Conservation (phyloP, 169 alveolate species). For the Cytauxzoon felis region DNA sequence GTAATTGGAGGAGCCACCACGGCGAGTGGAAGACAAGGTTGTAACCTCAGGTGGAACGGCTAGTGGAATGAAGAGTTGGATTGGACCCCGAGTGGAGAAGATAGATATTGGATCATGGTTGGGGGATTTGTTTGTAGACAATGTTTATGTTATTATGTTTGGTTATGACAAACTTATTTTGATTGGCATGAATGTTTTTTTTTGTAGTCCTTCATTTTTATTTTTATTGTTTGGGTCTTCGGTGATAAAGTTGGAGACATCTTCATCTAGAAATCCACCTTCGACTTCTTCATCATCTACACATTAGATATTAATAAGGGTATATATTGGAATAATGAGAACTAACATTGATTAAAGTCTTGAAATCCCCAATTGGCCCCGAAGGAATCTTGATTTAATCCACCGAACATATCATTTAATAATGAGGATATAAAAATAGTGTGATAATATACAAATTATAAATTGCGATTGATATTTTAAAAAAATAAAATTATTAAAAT, state of each 20-base stretch:
- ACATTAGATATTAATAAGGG: neutral
- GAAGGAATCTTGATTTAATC: slow-evolving; percentile 53
- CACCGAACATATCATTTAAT: slow-evolving; percentile 55
- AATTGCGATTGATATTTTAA: too few species aligned
- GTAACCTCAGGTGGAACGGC: too few species aligned
- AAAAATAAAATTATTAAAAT: too few species aligned
- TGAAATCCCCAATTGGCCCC: slow-evolving; percentile 57
- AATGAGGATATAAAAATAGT: too few species aligned
- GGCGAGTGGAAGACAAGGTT: too few species aligned
- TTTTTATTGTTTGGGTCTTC: slow-evolving; percentile 15
- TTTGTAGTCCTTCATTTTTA: neutral
- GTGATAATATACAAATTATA: too few species aligned
- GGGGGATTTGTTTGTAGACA: neutral
- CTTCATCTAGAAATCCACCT: slow-evolving; percentile 30
- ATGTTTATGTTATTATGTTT: neutral
- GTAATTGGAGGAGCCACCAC: too few species aligned
- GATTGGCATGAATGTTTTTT: slow-evolving; percentile 28
- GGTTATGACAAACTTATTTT: slow-evolving; percentile 19
- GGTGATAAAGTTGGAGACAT: slow-evolving; percentile 19
- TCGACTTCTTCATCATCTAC: slow-evolving; percentile 6
- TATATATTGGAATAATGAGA: neutral
- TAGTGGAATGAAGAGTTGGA: too few species aligned
- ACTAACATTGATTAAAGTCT: slow-evolving; percentile 51
- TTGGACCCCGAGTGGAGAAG: too few species aligned
- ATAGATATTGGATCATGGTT: neutral